Evolutionary conservation across 2,329 filamentous ascomycete species (phyloP), one percentile per base, ranked within the genome.

Genomic region (Exophiala sideris): DNA sequence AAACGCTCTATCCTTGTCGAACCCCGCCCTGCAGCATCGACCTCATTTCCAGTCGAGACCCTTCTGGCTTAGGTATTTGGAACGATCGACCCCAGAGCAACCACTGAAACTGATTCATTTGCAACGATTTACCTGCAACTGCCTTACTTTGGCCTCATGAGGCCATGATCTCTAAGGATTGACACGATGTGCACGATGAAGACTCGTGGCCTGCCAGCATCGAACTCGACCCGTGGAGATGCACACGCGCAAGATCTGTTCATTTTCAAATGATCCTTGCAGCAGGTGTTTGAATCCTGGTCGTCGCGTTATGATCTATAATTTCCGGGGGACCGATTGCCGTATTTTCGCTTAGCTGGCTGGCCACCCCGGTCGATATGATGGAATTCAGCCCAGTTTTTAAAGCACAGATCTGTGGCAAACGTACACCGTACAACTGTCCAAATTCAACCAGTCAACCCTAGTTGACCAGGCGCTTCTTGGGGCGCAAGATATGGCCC

Each of bases 401-500:
- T 44, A 20, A 29, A 44, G 41, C 41, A 44, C 41, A 44, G 41
- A 44, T 24, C 41, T 44, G 20, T 24, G 29, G 29, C 41, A n/a
- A 44, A 41, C 11, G 39, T 21, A 20, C 16, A 21, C 39, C 39
- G 39, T 21, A 20, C 39, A 16, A 20, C 10, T 16, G 10, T 41
- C 24, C 7, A 29, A 29, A 8, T 5, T 29, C 24, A 29, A 29
- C 24, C 24, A 29, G 24, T 29, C 24, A 29, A 29, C 24, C 24
- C 24, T 29, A 29, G 24, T 29, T 29, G 24, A 29, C 24, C 24
- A 29, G 24, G 24, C 24, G 24, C 24, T 29, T 29, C 24, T 29
- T 8, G 24, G 24, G 24, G 24, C 24, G 24, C 24, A 29, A 29
- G 24, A 29, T 29, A 29, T 29, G 24, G 24, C 24, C 24, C 24